Evolutionary conservation across 768 basidiomycete species (phyloP).

Genomic region (Lyophyllum semitale): DNA sequence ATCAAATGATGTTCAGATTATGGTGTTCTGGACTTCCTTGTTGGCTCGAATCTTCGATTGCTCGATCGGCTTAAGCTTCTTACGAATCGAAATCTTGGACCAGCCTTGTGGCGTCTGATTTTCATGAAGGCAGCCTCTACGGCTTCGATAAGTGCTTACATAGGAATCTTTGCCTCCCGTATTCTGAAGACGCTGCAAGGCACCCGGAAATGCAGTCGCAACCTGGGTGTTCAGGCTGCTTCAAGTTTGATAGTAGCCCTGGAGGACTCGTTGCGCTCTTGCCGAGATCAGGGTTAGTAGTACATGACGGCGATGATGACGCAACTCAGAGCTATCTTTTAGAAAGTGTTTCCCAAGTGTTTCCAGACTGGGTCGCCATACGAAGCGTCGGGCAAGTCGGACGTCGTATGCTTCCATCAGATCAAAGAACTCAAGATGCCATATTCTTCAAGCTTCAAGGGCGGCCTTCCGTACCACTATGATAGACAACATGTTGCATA

Average conservation of each 20-base stretch:
- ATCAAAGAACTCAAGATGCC: background rate
- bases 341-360: no score
- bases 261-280: no score
- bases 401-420: background rate
- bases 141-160: background rate
- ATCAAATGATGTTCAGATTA: background rate
- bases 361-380: no score
- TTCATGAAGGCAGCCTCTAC: background rate
- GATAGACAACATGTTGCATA: background rate
- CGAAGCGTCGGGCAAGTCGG: background rate
- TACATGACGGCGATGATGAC: no score
- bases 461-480: background rate
- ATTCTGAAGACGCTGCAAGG: no score
- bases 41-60: background rate
- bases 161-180: no score
- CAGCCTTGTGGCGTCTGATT: slow-evolving; percentile 5
- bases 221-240: no score
- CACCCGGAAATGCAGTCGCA: no score
- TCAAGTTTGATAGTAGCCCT: no score
- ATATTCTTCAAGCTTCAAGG: slow-evolving; percentile 2
- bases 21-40: background rate
- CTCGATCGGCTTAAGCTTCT: background rate
- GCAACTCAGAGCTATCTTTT: no score
- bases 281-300: no score
- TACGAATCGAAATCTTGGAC: background rate